Conservation (phyloP, 2,329 filamentous ascomycete genomes). For the Passalora sequoiae region DNA sequence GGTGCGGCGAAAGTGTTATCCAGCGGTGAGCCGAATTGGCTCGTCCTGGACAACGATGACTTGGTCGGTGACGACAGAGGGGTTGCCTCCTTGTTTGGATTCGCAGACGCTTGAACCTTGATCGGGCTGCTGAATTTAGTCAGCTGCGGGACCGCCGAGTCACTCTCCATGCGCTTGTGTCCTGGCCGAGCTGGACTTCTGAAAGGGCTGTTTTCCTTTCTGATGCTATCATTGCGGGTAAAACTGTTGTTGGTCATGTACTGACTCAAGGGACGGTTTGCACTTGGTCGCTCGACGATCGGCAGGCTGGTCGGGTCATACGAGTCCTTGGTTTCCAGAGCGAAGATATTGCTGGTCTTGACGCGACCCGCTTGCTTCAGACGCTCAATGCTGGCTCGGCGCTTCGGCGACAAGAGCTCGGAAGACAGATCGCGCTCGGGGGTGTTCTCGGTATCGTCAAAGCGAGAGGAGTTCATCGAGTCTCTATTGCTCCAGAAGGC, state of each 20-base stretch:
- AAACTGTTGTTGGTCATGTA: constrained; percentile 67
- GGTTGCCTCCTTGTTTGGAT: constrained; percentile 53
- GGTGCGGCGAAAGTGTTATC: constrained; percentile 28
- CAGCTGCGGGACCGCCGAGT: constrained; percentile 55
- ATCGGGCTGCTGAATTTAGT: constrained; percentile 43
- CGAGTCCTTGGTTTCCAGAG: constrained; percentile 83
- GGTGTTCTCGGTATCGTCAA: constrained; percentile 63
- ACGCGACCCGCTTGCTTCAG: constrained; percentile 91
- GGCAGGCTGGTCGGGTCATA: constrained; percentile 79
- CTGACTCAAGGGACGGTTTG: constrained; percentile 50
- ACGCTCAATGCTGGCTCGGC: constrained; percentile 89
- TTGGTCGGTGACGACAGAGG: constrained; percentile 76
- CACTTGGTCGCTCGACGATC: constrained; percentile 74
- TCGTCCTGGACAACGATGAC: constrained; percentile 71
- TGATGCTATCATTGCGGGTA: constrained; percentile 51
- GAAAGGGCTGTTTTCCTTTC: constrained; percentile 36
- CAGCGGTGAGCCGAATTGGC: constrained; percentile 54
- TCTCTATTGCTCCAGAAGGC: constrained; percentile 82
- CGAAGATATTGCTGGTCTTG: constrained; percentile 97
- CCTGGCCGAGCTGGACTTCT: constrained; percentile 27
- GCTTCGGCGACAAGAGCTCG: constrained; percentile 55
- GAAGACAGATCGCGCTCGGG: constrained; percentile 53
- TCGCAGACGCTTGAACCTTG: constrained; percentile 25
- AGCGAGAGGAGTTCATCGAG: constrained; percentile 60
- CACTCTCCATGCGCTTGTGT: constrained; percentile 51